Base-by-base conservation (phyloP, 2,329 filamentous ascomycete species). In the Alternaria dauci region DNA sequence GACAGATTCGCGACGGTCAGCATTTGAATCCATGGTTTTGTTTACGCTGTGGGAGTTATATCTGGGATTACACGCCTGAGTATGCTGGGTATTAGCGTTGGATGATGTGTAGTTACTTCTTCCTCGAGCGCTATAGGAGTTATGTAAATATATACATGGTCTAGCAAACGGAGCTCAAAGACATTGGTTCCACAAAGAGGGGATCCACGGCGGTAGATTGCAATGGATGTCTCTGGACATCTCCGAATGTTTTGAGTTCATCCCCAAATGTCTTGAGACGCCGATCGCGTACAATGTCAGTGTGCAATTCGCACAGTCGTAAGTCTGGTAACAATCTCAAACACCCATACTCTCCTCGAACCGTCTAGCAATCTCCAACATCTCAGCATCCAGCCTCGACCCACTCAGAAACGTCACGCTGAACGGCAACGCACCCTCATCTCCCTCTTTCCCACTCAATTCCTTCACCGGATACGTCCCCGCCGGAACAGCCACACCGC, bases 401-500 rank as follows among this genome's bases (percentile, higher is more conserved):
- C 74, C 77, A n/a, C 78, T 73, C 32, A 81, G 54, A 36, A 82
- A 71, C 1, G 78, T 79, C 5, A 82, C 72, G 32, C 80, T 79
- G 60, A 82, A 82, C 4, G 80, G 79, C 48, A 82, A 56, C 30
- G 64, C 63, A 1, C 74, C 73, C 8, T 67, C 68, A 44, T 73
- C 61, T 2, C 60, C 47, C 48, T 70, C 56, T 8, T 63, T 66
- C 3, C 71, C 73, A 30, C 70, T 72, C 41, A 76, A 51, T 41
- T 77, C 75, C 30, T 50, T 41, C 0, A 68, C 61, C 1, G 71
- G 63, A 64, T 78, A 80, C 7, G 59, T 75, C 1, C 82, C 82
- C 0, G 85, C 85, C 2, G 85, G 84, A n/a, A 87, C 78, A 1
- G 75, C 69, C 23, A 71, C 66, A 18, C 63, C 73, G 57, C 74